Evolutionary conservation across 2,329 filamentous ascomycete species (phyloP), one percentile per base, ranked within the genome.

Genomic region (Diaporthe sp.): DNA sequence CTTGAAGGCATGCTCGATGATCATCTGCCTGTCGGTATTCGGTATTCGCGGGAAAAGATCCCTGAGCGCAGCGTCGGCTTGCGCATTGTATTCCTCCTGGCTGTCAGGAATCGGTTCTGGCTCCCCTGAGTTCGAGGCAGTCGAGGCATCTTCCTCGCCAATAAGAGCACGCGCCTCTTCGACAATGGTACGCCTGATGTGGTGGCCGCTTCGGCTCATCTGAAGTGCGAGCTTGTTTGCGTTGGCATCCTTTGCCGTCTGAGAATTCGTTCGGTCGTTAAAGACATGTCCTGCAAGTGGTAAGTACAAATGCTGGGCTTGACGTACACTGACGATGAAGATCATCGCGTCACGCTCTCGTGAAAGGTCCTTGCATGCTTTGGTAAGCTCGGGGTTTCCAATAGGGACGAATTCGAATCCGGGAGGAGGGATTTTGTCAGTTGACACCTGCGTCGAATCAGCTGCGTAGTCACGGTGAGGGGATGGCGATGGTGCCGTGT

Each of bases 21-120:
- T 92, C 80, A 88, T 86, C 77, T 90, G 87, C 55, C 91, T 88
- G 82, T 93, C 91, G 34, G 90, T 91, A 77, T 93, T 87, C 13
- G 92, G 92, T 71, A 93, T 92, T 73, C 91, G 86, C 1, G 91
- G 92, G 79, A 93, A 93, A 25, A 93, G 83, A 80, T 93, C 92
- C 79, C 89, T 86, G 70, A 93, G 86, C 13, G 90, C 90, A 39
- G 87, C 89, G 80, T 93, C 90, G 71, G 90, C 91, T 81, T 93
- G 90, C 68, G 84, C 84, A 79, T 92, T 89, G 78, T 93, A 92
- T 76, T 92, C 89, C 51, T 86, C 83, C 79, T 92, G 91, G 2
- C 85, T 87, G 67, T 88, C 84, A 0, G 91, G 91, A 72, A 93
- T 92, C 6, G 90, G 89, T 79, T 92, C 91, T 3, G 90, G 88